Evolutionary conservation across 371 early-diverging fungal genomes (phyloP), one percentile per base, ranked within the genome.

Genomic region (Mortierella sp.): DNA sequence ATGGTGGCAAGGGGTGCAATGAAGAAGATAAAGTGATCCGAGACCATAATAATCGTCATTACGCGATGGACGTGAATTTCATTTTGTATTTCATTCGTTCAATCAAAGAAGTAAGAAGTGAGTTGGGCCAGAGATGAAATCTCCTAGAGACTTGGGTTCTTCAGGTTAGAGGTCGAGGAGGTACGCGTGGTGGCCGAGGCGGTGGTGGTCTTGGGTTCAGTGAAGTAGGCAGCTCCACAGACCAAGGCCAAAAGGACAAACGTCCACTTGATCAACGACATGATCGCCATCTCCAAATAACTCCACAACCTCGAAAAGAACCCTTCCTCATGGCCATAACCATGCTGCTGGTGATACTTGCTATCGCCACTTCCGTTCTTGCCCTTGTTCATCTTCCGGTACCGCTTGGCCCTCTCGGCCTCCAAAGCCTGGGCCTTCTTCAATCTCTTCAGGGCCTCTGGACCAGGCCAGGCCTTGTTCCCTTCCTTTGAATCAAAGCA

Each of bases 381-480:
- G 22, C 41, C 58, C 53, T 31, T 55, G 41, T 34, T 53, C 45
- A 61, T 37, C 66, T 40, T 73, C 61, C 37, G 3, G 53, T 37
- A 48, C 16, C 53, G 39, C 34, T 48, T 69, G 47, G 41, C 44
- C 11, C 19, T n/a, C 29, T 39, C 44, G 19, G 50, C 66, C 11
- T 47, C 61, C 47, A 44, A 26, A n/a, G 26, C 41, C 16, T 71
- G 50, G 0, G 73, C 74, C 37, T 29, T 24, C 65, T 81, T 77
- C 63, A 81, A 53, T 34, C 81, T 70, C 43, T 68, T 77, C 52
- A 50, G 8, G 0, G 81, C 81, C 1, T 81, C 77, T 4, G 70
- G 81, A n/a, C 81, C 81, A 2, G 81, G 81, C 81, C 81, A 81
- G 4, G 81, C 74, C 31, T 77, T 77, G 16, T 71, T 66, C 0